A percentile compares a stretch with the other conserved stretches of the same genome.
These are phyloP conservation scores for Furcasterigmium sp. DNA, from an alignment of 2,329 filamentous ascomycete species.

Conservation along the genomic window DNA sequence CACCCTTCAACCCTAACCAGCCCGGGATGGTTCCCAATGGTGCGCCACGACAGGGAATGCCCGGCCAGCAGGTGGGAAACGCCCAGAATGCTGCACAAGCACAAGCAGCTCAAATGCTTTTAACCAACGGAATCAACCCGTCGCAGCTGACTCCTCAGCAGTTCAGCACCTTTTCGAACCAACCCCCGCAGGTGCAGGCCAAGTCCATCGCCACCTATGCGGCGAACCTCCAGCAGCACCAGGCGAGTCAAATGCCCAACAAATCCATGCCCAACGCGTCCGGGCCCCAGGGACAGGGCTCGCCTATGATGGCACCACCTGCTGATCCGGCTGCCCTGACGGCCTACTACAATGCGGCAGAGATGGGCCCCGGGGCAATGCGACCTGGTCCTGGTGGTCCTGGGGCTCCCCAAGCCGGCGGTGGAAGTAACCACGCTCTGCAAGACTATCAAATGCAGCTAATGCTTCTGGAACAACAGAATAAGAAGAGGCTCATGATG, in stretches of 20 bases:
- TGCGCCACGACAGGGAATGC: constrained; percentile 65
- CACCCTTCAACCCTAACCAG: constrained; percentile 67
- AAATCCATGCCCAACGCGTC: constrained; percentile 73
- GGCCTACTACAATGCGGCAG: constrained; percentile 58
- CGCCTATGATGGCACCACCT: constrained; percentile 74
- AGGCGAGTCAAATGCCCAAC: constrained; percentile 74
- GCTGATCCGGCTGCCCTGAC: constrained; percentile 56
- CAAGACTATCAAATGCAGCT: constrained; percentile 89
- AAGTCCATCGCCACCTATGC: constrained; percentile 88
- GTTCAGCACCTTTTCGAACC: constrained; percentile 59
- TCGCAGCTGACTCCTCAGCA: constrained; percentile 68
- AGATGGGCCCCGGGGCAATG: constrained; percentile 56
- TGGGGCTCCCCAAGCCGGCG: constrained; percentile 25
- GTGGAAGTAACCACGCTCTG: constrained; percentile 69
- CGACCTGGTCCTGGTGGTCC: constrained; percentile 44
- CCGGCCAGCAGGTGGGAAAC: constrained; percentile 60
- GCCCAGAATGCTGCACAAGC: constrained; percentile 43
- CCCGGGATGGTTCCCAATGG: constrained; percentile 69
- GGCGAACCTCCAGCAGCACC: constrained; percentile 76
- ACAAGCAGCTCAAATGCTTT: constrained; percentile 56
- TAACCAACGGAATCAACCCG: constrained; percentile 70
- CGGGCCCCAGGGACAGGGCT: constrained; percentile 66
- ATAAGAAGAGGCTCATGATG: constrained; percentile 82
- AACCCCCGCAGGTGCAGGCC: constrained; percentile 59
- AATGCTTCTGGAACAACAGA: constrained; percentile 82